These are phyloP conservation scores for Novymonas esmeraldas DNA, from an alignment of 208 protist species.

Conservation along the genomic window DNA sequence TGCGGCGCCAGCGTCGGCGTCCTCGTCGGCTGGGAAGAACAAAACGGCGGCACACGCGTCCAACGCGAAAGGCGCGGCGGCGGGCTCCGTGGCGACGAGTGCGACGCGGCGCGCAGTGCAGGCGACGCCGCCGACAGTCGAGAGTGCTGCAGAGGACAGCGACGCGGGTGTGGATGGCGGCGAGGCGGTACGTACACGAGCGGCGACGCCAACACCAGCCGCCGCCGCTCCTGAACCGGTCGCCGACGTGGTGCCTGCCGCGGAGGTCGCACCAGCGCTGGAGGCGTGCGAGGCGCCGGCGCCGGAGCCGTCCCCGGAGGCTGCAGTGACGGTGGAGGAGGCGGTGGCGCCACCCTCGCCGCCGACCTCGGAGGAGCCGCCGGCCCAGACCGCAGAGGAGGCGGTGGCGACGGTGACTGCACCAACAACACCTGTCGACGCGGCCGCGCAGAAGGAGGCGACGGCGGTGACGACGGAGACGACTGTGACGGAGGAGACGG, in stretches of 20 bases:
- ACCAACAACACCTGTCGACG: no score
- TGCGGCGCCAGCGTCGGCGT: no score
- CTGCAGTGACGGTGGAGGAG: neutral
- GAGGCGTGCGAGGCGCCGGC: neutral
- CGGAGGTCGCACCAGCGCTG: no score
- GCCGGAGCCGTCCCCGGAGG: neutral
- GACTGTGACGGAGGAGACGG: neutral
- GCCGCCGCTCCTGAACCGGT: no score
- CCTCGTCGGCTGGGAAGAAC: neutral
- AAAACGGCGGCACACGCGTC: neutral
- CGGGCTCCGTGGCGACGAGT: neutral
- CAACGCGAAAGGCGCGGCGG: neutral
- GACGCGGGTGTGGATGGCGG: neutral
- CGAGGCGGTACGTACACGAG: no score
- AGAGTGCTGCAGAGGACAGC: neutral
- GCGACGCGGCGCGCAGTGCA: neutral
- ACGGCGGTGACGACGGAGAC: neutral
- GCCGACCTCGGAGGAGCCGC: neutral
- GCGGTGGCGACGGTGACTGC: neutral
- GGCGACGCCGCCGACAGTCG: neutral
- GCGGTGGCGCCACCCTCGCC: neutral
- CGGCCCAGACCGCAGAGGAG: no score
- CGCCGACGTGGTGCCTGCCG: no score
- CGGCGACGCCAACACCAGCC: no score
- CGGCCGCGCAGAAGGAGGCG: no score